Evolutionary conservation across 2,329 filamentous ascomycete genomes (phyloP).

Genomic region (Xylogone sp.): DNA sequence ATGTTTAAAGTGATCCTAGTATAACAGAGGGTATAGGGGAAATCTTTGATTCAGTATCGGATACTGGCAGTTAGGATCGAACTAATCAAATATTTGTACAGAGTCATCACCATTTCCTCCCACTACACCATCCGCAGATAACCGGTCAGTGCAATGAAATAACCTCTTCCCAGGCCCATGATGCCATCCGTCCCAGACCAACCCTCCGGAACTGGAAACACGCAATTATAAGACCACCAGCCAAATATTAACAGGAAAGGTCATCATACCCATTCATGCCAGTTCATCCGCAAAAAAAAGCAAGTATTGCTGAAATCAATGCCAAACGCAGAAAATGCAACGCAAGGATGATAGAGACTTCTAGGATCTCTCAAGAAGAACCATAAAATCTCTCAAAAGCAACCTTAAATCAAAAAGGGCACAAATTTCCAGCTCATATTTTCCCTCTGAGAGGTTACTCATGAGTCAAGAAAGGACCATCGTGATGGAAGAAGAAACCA

Average conservation of each 20-base stretch:
- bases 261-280: background rate
- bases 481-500: conserved; percentile 21
- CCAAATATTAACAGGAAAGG: background rate
- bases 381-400: conserved; percentile 3
- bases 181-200: conserved; percentile 1
- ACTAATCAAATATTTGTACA: conserved; percentile 30
- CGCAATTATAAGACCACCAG: background rate
- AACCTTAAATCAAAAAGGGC: conserved; percentile 15
- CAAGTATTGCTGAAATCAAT: conserved; percentile 7
- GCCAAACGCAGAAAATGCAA: conserved; percentile 16
- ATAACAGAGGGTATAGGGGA: background rate
- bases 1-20: background rate
- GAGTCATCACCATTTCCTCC: conserved; percentile 9
- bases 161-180: conserved; percentile 12
- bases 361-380: conserved; percentile 4
- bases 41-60: background rate
- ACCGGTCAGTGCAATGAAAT: conserved; percentile 12
- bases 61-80: conserved; percentile 26
- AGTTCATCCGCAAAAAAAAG: background rate
- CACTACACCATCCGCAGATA: conserved; percentile 15
- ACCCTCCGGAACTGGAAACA: background rate
- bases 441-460: conserved; percentile 16
- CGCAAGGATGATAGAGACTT: conserved; percentile 7
- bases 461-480: conserved; percentile 24
- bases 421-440: too few relatives aligned